Conservation (phyloP, 164 flowering plant species). For the Malania oleifera region DNA sequence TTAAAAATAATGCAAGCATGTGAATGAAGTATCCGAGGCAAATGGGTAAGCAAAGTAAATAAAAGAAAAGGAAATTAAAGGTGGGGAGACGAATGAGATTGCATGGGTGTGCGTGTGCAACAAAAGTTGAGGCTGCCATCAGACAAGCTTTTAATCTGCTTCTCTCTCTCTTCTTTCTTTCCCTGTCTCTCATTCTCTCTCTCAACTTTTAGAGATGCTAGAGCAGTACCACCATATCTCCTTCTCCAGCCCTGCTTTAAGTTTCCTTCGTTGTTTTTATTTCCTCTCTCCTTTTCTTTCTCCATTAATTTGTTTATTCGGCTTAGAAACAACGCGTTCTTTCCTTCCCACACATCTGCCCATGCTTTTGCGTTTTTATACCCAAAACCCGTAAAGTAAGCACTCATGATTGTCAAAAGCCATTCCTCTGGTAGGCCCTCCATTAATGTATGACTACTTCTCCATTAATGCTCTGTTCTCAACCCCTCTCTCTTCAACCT, state of each 20-base stretch:
- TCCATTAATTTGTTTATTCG: conserved; percentile 21
- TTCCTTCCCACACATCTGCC: conserved; percentile 44
- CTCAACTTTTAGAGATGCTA: conserved; percentile 54
- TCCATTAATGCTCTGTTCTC: not conserved
- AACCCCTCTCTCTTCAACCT: conserved; percentile 14
- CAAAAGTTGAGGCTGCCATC: conserved; percentile 41
- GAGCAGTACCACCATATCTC: conserved; percentile 45
- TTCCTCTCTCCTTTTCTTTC: conserved; percentile 10
- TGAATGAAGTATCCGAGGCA: conserved; percentile 31
- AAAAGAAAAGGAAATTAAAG: conserved; percentile 12
- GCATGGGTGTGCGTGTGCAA: conserved; percentile 40
- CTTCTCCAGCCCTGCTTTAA: conserved; percentile 26
- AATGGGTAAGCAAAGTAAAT: conserved; percentile 13
- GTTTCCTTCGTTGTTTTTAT: conserved; percentile 25
- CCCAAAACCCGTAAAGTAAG: conserved; percentile 48
- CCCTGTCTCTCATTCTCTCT: conserved; percentile 11
- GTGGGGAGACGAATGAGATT: conserved; percentile 7
- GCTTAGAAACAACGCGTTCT: conserved; percentile 75
- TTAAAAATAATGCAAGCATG: conserved; percentile 16
- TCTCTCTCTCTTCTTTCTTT: conserved; percentile 16
- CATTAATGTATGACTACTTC: conserved; percentile 4
- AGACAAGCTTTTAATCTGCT: conserved; percentile 13
- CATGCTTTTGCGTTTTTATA: conserved; percentile 18
- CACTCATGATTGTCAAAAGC: conserved; percentile 54
- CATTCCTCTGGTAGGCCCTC: conserved; percentile 34